Evolutionary conservation across 2,329 filamentous ascomycete genomes (phyloP).

Genomic region (Xylaria multiplex): DNA sequence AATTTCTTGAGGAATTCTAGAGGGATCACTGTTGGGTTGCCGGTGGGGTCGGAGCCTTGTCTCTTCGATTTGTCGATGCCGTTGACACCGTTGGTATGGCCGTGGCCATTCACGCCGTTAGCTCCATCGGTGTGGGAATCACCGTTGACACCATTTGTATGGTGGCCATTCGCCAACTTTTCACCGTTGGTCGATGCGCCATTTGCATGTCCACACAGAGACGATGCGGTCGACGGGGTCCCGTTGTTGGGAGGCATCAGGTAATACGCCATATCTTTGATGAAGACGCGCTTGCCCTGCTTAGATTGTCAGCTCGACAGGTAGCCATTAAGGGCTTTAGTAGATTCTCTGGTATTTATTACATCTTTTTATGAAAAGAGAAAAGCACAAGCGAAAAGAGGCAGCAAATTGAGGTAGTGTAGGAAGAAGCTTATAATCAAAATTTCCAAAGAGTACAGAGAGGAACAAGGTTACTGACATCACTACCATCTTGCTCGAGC

Average conservation of each 20-base stretch:
- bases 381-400: too few relatives aligned
- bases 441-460: background rate
- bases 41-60: slow-evolving; percentile 60
- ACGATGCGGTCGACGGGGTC: slow-evolving; percentile 77
- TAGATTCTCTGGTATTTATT: too few relatives aligned
- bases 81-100: slow-evolving; percentile 36
- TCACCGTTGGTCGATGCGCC: slow-evolving; percentile 37
- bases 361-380: too few relatives aligned
- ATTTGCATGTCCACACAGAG: slow-evolving; percentile 70
- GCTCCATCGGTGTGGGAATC: background rate
- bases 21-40: slow-evolving; percentile 89
- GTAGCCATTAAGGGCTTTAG: background rate
- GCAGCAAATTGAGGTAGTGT: too few relatives aligned
- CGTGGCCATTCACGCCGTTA: slow-evolving; percentile 24
- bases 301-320: slow-evolving; percentile 53
- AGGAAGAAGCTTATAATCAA: background rate
- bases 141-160: slow-evolving; percentile 14
- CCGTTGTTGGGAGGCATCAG: slow-evolving; percentile 79
- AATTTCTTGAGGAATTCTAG: slow-evolving; percentile 77
- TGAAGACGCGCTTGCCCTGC: slow-evolving; percentile 90
- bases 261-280: slow-evolving; percentile 98
- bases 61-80: slow-evolving; percentile 34
- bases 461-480: slow-evolving; percentile 65
- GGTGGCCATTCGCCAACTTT: slow-evolving; percentile 29
- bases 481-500: slow-evolving; percentile 75